phyloP scores from a whole-genome alignment of 83 land plant species.

The Isoetes engelmannii region DNA sequence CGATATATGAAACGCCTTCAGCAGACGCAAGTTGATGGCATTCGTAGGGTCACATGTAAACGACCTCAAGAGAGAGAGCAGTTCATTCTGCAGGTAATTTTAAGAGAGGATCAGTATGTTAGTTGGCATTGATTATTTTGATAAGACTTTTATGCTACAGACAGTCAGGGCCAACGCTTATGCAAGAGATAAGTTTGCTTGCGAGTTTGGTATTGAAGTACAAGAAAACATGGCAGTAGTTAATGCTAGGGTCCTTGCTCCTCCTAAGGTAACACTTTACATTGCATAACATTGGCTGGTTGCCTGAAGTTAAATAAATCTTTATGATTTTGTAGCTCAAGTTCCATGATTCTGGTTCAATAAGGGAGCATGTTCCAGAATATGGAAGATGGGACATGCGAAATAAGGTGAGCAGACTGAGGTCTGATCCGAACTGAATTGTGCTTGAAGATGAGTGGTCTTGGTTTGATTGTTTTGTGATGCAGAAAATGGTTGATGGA shows the following conservation, averaged over 20 bases:
- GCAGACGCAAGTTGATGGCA: constrained; percentile 81
- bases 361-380: constrained; percentile 61
- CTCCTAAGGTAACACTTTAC: constrained; percentile 68
- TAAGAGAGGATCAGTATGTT: background rate
- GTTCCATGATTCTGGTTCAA: constrained; percentile 79
- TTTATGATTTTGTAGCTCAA: constrained; percentile 36
- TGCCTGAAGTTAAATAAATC: background rate
- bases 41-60: constrained; percentile 92
- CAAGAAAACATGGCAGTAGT: constrained; percentile 54
- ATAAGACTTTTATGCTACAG: constrained; percentile 20
- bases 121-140: background rate
- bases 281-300: constrained; percentile 29
- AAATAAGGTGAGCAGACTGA: constrained; percentile 49
- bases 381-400: constrained; percentile 97
- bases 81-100: constrained; percentile 75
- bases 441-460: background rate
- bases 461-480: constrained; percentile 6
- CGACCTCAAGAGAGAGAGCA: constrained; percentile 79
- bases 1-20: constrained; percentile 86
- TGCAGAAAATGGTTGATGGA: constrained; percentile 91
- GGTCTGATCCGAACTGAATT: constrained; percentile 8
- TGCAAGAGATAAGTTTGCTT: constrained; percentile 58
- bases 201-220: constrained; percentile 65
- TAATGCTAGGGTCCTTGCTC: constrained; percentile 53
- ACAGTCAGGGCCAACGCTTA: constrained; percentile 70